Percentiles rank a stretch among this genome's conserved stretches.
Conservation (phyloP, 1,139 yeast genomes). For the Magnusiomyces starmeri region DNA sequence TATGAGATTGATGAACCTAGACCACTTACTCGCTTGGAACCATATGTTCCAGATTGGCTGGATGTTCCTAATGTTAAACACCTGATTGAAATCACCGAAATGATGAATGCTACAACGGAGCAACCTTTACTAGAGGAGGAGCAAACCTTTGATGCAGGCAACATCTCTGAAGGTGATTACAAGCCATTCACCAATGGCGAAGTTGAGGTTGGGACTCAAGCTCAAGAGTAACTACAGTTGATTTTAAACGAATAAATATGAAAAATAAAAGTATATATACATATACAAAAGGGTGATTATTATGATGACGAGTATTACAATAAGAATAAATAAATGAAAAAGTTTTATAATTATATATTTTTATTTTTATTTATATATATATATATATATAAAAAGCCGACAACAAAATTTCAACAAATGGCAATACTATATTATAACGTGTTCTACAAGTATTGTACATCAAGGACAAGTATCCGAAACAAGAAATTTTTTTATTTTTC, state of each 20-base stretch:
- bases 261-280: background rate
- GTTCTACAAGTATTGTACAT: too few relatives aligned
- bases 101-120: constrained; percentile 23
- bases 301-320: background rate
- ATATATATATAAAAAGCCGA: background rate
- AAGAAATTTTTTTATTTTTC: too few relatives aligned
- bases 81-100: constrained; percentile 80
- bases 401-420: too few relatives aligned
- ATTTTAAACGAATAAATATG: background rate
- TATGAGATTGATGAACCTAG: constrained; percentile 82
- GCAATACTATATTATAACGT: too few relatives aligned
- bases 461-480: too few relatives aligned
- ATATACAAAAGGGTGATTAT: background rate
- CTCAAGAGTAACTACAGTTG: background rate
- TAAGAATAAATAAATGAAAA: background rate
- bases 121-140: constrained; percentile 8
- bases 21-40: constrained; percentile 83
- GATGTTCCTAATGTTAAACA: constrained; percentile 83
- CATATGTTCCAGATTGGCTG: constrained; percentile 94
- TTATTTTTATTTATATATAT: background rate
- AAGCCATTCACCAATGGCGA: background rate
- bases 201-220: background rate
- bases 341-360: background rate
- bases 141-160: background rate
- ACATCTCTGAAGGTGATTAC: background rate